Evolutionary conservation across 768 basidiomycete species (phyloP).

Genomic region (Mycena galericulata): DNA sequence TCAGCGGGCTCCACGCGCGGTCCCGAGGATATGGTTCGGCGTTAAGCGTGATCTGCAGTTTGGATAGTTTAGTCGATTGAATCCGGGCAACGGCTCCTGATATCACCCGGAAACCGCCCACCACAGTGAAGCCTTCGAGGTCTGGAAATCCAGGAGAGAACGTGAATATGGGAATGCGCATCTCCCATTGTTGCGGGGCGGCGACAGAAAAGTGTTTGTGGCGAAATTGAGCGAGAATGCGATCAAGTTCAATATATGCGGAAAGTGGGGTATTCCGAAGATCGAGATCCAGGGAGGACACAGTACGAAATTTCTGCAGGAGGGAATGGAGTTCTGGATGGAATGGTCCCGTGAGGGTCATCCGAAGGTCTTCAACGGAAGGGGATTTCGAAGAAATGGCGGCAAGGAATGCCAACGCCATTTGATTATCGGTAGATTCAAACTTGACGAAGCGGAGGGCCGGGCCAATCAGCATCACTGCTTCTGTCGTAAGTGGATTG

Average conservation of each 20-base stretch:
- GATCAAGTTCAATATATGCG: too few species aligned
- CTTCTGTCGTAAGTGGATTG: too few species aligned
- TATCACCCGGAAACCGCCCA: conserved; percentile 1
- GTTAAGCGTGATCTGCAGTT: not conserved
- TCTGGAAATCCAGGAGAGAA: too few species aligned
- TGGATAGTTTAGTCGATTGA: not conserved
- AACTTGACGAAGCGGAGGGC: too few species aligned
- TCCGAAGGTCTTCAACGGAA: not conserved
- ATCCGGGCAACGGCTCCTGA: not conserved
- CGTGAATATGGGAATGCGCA: too few species aligned
- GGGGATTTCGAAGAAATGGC: too few species aligned
- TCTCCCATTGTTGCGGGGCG: conserved; percentile 1
- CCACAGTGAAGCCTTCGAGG: not conserved
- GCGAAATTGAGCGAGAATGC: not conserved
- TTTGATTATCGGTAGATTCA: too few species aligned
- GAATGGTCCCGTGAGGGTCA: not conserved
- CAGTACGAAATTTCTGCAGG: not conserved
- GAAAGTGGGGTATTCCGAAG: not conserved
- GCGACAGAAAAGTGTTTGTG: not conserved
- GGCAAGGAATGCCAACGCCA: too few species aligned
- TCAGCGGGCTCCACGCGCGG: too few species aligned
- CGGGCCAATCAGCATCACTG: too few species aligned
- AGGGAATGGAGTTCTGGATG: not conserved
- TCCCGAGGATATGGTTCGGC: too few species aligned
- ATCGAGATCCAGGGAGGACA: not conserved